phyloP scores from a whole-genome alignment of 2,329 filamentous ascomycete species.

The Aschersonia sp. region DNA sequence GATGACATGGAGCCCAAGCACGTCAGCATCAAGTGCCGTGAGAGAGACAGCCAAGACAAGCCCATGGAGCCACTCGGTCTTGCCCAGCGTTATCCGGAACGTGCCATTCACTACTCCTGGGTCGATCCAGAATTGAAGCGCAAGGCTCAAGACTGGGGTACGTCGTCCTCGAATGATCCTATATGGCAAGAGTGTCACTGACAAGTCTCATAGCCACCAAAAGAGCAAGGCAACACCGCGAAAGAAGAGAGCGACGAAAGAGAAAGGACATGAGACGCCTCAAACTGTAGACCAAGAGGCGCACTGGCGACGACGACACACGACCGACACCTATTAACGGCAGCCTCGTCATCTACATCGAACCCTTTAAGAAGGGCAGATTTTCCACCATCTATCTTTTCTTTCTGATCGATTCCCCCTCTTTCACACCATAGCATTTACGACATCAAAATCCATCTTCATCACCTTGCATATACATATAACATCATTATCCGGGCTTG shows the following conservation, averaged over 20 bases:
- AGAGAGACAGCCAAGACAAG: slow-evolving; percentile 20
- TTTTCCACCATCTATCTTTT: no score
- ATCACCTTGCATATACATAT: no score
- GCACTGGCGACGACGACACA: no score
- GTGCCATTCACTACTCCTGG: slow-evolving; percentile 30
- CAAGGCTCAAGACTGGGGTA: slow-evolving; percentile 24
- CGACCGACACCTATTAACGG: neutral
- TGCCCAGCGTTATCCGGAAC: slow-evolving; percentile 30
- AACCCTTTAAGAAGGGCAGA: neutral
- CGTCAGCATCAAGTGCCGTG: slow-evolving; percentile 23
- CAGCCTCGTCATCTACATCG: neutral
- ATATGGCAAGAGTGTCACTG: neutral
- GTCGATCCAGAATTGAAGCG: slow-evolving; percentile 23
- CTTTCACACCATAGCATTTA: no score
- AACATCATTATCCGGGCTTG: neutral
- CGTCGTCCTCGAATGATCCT: slow-evolving; percentile 9
- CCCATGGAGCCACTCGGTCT: slow-evolving; percentile 21
- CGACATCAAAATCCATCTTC: no score
- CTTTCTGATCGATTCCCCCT: no score
- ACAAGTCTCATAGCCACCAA: slow-evolving; percentile 14
- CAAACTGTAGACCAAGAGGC: slow-evolving; percentile 14
- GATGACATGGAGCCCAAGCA: slow-evolving; percentile 22
- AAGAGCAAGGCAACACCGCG: slow-evolving; percentile 19
- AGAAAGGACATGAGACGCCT: slow-evolving; percentile 22
- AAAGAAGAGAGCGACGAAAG: slow-evolving; percentile 21